Evolutionary conservation across 2,329 filamentous ascomycete genomes (phyloP).

Genomic region (Curvularia sp.): DNA sequence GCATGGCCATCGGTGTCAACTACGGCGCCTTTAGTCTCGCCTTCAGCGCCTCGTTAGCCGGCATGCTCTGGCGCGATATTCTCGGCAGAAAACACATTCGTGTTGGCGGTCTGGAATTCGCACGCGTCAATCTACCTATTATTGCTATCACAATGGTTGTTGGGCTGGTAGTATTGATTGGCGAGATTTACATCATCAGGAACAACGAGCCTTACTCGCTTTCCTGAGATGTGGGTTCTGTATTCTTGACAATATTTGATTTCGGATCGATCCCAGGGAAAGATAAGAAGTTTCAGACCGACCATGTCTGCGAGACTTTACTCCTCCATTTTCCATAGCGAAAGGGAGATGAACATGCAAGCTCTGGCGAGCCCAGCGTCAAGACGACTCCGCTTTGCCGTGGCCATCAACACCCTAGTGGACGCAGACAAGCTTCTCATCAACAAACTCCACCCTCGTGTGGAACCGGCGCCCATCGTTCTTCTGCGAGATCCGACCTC

Average conservation of each 20-base stretch:
- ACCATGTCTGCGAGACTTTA: not conserved
- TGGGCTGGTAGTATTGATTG: conserved; percentile 67
- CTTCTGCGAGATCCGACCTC: not conserved
- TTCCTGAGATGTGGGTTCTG: not conserved
- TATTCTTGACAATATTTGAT: not conserved
- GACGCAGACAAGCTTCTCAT: not conserved
- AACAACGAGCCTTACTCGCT: conserved; percentile 19
- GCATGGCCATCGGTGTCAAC: conserved; percentile 76
- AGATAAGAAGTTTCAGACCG: not conserved
- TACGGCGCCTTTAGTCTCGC: conserved; percentile 77
- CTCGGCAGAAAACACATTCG: conserved; percentile 71
- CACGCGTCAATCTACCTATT: conserved; percentile 72
- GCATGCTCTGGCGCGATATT: conserved; percentile 76
- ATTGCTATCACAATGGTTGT: conserved; percentile 73
- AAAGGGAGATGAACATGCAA: not conserved
- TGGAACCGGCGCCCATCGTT: not conserved
- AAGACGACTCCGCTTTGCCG: not conserved
- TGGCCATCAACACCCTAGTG: not conserved
- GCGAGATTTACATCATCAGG: conserved; percentile 68
- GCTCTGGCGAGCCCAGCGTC: not conserved
- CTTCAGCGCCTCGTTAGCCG: conserved; percentile 75
- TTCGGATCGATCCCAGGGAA: not conserved
- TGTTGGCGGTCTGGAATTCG: conserved; percentile 70
- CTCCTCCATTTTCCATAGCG: not conserved
- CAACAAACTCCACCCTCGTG: too few relatives aligned